phyloP scores from a whole-genome alignment of 2,329 filamentous ascomycete species.

The Talaromyces verruculosus region DNA sequence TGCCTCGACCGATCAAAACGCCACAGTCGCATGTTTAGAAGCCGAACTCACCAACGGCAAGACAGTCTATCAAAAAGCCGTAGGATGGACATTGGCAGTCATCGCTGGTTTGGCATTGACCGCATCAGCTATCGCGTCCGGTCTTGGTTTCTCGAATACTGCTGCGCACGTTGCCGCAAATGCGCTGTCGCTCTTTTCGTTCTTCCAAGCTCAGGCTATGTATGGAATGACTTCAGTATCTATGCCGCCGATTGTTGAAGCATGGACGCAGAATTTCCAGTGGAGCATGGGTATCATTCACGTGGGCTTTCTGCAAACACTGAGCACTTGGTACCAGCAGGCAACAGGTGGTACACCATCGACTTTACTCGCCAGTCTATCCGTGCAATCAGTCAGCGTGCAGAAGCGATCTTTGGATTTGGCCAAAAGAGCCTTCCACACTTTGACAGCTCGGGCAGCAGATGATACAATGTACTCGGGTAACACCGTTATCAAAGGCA shows the following conservation, averaged over 20 bases:
- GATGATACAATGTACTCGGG: slow-evolving; percentile 51
- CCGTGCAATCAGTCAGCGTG: slow-evolving; percentile 75
- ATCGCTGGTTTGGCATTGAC: slow-evolving; percentile 81
- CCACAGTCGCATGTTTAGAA: slow-evolving; percentile 79
- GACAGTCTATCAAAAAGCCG: slow-evolving; percentile 82
- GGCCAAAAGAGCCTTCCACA: slow-evolving; percentile 34
- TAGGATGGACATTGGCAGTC: slow-evolving; percentile 85
- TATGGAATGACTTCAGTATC: slow-evolving; percentile 81
- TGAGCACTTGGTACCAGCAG: slow-evolving; percentile 94
- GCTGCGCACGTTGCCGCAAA: slow-evolving; percentile 93
- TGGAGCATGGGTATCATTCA: slow-evolving; percentile 97
- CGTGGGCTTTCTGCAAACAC: slow-evolving; percentile 77
- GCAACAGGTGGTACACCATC: slow-evolving; percentile 84
- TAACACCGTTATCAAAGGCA: slow-evolving; percentile 67
- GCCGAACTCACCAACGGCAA: slow-evolving; percentile 86
- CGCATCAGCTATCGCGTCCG: slow-evolving; percentile 84
- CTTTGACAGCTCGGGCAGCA: slow-evolving; percentile 58
- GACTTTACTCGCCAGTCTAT: slow-evolving; percentile 73
- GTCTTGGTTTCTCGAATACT: slow-evolving; percentile 87
- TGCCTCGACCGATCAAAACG: slow-evolving; percentile 64
- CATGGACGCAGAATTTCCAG: slow-evolving; percentile 97
- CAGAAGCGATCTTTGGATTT: slow-evolving; percentile 61
- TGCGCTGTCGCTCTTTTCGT: slow-evolving; percentile 87
- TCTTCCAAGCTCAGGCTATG: slow-evolving; percentile 93
- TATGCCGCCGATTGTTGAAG: slow-evolving; percentile 81